Evolutionary conservation across 2,329 filamentous ascomycete genomes (phyloP).

Genomic region (Exserohilum turcica): DNA sequence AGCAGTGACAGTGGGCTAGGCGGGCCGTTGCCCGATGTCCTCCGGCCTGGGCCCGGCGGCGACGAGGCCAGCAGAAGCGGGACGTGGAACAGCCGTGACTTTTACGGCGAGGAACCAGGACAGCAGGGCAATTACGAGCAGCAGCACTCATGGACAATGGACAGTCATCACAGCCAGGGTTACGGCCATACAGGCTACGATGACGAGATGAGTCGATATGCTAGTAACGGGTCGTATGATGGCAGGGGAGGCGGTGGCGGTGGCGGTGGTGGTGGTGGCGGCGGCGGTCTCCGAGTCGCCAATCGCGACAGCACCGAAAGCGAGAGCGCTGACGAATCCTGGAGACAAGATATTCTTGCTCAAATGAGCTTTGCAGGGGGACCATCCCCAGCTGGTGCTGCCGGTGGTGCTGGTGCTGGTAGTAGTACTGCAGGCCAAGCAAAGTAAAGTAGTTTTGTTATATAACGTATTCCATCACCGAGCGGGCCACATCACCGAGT

Average conservation of each 20-base stretch:
- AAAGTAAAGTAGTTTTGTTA: no score
- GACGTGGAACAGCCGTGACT: conserved; percentile 10
- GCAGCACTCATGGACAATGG: conserved; percentile 7
- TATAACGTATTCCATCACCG: no score
- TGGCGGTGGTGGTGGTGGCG: neutral
- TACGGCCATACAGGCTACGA: conserved; percentile 5
- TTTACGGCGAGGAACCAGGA: conserved; percentile 6
- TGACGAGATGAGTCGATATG: conserved; percentile 1
- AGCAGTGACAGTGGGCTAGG: conserved; percentile 18
- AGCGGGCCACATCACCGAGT: no score
- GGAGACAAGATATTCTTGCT: no score
- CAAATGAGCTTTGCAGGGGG: no score
- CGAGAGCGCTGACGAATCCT: no score
- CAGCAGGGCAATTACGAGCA: conserved; percentile 4
- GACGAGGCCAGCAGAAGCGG: neutral
- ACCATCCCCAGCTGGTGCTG: no score
- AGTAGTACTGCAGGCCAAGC: no score
- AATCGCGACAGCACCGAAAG: neutral
- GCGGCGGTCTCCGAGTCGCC: neutral
- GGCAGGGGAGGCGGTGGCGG: neutral
- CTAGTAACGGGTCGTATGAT: conserved; percentile 11
- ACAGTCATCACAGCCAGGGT: conserved; percentile 8
- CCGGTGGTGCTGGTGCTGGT: no score
- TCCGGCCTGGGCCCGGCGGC: conserved; percentile 24
- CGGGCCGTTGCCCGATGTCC: conserved; percentile 20